phyloP scores from a whole-genome alignment of 2,329 filamentous ascomycete species.

The Colletotrichum lentis region DNA sequence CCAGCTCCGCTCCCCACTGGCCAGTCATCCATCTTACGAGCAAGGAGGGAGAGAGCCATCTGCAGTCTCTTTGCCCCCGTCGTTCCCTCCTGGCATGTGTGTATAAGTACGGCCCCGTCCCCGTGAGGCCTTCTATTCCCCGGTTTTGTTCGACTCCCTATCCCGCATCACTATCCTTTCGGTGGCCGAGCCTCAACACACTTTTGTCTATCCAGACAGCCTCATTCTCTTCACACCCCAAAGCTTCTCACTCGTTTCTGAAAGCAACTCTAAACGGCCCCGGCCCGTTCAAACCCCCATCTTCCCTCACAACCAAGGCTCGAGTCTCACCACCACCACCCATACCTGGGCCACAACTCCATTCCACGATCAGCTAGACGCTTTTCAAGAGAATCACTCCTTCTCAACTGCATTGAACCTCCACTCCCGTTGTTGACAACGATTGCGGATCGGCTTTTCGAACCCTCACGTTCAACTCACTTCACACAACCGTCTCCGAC shows the following conservation, averaged over 20 bases:
- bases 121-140: not conserved
- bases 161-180: conserved; percentile 37
- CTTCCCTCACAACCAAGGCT: conserved; percentile 19
- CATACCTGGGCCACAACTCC: conserved; percentile 19
- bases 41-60: conserved; percentile 8
- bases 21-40: conserved; percentile 23
- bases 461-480: conserved; percentile 8
- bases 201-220: conserved; percentile 36
- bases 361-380: conserved; percentile 30
- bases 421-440: conserved; percentile 34
- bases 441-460: conserved; percentile 24
- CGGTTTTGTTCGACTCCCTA: conserved; percentile 25
- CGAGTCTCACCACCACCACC: conserved; percentile 31
- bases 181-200: conserved; percentile 32
- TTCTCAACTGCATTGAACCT: conserved; percentile 12
- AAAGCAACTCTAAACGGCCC: conserved; percentile 30
- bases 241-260: conserved; percentile 38
- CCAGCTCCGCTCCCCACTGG: conserved; percentile 31
- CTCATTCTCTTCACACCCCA: conserved; percentile 28
- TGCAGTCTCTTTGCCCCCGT: conserved; percentile 2
- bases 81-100: conserved; percentile 14
- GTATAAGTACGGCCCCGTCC: conserved; percentile 32
- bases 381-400: conserved; percentile 15
- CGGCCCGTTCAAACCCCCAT: conserved; percentile 20
- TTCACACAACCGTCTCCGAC: conserved; percentile 27